Percentiles rank a stretch among this genome's conserved stretches.
Evolutionary conservation across 2,329 filamentous ascomycete genomes (phyloP).

Genomic region (Tolypocladium nubicola): DNA sequence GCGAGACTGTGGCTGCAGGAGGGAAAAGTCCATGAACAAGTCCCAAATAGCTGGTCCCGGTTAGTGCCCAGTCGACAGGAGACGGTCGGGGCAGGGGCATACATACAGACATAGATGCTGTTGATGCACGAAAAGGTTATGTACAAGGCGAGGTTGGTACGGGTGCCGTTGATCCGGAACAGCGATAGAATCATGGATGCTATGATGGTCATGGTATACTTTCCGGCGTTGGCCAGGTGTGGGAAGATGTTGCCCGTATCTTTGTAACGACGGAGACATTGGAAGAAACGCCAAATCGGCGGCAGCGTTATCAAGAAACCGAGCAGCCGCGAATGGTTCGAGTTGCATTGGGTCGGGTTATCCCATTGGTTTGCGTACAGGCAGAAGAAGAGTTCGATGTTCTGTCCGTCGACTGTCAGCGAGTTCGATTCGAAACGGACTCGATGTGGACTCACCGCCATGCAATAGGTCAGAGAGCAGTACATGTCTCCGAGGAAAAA

Average conservation of each 20-base stretch:
- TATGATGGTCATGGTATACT: constrained; percentile 78
- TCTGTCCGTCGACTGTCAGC: constrained; percentile 36
- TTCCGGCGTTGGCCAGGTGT: constrained; percentile 84
- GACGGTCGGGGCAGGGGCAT: neutral
- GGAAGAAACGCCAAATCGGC: constrained; percentile 79
- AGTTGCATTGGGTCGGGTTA: constrained; percentile 70
- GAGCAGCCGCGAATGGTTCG: constrained; percentile 67
- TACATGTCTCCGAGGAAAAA: constrained; percentile 98
- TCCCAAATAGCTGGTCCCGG: constrained; percentile 65
- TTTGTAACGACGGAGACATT: constrained; percentile 80
- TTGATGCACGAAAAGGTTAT: constrained; percentile 76
- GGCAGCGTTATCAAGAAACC: constrained; percentile 81
- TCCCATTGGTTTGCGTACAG: constrained; percentile 75
- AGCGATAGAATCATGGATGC: constrained; percentile 70
- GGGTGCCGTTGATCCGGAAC: constrained; percentile 62
- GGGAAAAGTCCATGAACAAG: constrained; percentile 88
- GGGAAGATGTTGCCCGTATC: constrained; percentile 85
- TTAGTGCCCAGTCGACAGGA: neutral
- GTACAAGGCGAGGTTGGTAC: constrained; percentile 56
- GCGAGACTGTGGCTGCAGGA: constrained; percentile 67
- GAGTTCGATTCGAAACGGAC: neutral
- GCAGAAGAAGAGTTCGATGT: constrained; percentile 89
- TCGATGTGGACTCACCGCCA: constrained; percentile 53
- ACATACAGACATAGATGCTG: constrained; percentile 66
- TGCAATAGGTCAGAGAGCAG: constrained; percentile 85